Evolutionary conservation across 345 rosid species (phyloP).

Genomic region (Pugionium cornutum): DNA sequence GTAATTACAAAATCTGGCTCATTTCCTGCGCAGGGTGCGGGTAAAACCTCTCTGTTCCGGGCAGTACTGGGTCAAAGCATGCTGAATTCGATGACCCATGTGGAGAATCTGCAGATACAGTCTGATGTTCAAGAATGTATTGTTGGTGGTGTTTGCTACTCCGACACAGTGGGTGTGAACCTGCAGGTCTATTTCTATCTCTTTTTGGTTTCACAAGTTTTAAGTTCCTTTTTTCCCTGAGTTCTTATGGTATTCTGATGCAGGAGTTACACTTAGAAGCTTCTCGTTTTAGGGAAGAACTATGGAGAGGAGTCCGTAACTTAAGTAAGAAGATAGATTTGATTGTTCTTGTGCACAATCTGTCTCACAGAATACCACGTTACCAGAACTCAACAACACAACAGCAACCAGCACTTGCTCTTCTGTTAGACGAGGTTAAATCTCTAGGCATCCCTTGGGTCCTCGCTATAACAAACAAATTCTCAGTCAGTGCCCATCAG

Average conservation of each 20-base stretch:
- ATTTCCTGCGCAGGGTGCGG: conserved; percentile 70
- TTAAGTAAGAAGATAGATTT: conserved; percentile 78
- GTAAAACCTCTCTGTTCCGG: conserved; percentile 84
- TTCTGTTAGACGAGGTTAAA: conserved; percentile 83
- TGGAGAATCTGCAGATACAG: conserved; percentile 61
- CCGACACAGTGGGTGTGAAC: conserved; percentile 73
- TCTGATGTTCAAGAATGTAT: conserved; percentile 66
- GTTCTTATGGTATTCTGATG: conserved; percentile 19
- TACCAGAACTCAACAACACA: conserved; percentile 51
- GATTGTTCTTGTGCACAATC: conserved; percentile 86
- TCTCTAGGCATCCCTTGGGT: conserved; percentile 97
- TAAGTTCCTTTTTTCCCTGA: neutral
- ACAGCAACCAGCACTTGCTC: conserved; percentile 75
- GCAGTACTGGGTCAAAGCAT: conserved; percentile 56
- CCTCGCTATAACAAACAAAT: conserved; percentile 89
- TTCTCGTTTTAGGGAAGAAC: conserved; percentile 78
- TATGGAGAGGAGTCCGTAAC: conserved; percentile 86
- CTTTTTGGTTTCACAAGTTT: conserved; percentile 10
- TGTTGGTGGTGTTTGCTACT: conserved; percentile 83
- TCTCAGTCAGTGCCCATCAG: conserved; percentile 98
- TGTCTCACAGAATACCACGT: conserved; percentile 84
- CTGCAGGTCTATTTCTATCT: conserved; percentile 61
- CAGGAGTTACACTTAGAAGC: conserved; percentile 76
- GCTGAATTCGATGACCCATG: conserved; percentile 39
- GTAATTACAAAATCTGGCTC: conserved; percentile 11